Evolutionary conservation across 2,329 filamentous ascomycete genomes (phyloP).

Genomic region (Nannizzia gypsea): DNA sequence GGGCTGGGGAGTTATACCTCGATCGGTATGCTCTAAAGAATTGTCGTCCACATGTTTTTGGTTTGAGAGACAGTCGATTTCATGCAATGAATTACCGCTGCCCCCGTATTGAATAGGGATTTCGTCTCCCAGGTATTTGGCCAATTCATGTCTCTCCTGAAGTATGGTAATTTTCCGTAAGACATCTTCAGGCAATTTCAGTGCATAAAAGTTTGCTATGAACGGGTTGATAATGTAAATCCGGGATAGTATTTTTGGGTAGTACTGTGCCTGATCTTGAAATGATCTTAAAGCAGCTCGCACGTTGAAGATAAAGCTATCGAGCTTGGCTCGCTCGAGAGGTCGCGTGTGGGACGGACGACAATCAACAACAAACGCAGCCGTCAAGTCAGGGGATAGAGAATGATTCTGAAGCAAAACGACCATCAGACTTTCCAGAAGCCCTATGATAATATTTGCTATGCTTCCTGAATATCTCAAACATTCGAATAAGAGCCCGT

Average conservation of each 20-base stretch:
- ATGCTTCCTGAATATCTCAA: neutral
- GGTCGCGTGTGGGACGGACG: neutral
- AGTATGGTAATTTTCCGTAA: neutral
- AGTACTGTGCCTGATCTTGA: neutral
- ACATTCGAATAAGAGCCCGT: neutral
- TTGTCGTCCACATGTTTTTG: neutral
- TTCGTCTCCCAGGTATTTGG: neutral
- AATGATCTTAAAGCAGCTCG: neutral
- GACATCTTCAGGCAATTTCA: neutral
- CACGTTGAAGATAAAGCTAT: neutral
- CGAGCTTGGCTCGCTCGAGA: too few relatives aligned
- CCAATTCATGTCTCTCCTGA: neutral
- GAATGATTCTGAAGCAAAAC: neutral
- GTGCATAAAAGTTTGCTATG: neutral
- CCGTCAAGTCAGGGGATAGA: neutral
- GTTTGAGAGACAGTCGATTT: neutral
- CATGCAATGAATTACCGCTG: neutral
- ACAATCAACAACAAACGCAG: constrained; percentile 5
- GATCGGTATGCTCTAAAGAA: neutral
- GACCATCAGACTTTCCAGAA: constrained; percentile 1
- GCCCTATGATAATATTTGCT: neutral
- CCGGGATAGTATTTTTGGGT: neutral
- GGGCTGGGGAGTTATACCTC: neutral
- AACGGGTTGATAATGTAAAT: constrained; percentile 5
- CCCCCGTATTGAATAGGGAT: constrained; percentile 5